A percentile compares a stretch with the other conserved stretches of the same genome.
These are phyloP conservation scores for Terana coerulea DNA, from an alignment of 768 basidiomycete genomes.

Conservation along the genomic window DNA sequence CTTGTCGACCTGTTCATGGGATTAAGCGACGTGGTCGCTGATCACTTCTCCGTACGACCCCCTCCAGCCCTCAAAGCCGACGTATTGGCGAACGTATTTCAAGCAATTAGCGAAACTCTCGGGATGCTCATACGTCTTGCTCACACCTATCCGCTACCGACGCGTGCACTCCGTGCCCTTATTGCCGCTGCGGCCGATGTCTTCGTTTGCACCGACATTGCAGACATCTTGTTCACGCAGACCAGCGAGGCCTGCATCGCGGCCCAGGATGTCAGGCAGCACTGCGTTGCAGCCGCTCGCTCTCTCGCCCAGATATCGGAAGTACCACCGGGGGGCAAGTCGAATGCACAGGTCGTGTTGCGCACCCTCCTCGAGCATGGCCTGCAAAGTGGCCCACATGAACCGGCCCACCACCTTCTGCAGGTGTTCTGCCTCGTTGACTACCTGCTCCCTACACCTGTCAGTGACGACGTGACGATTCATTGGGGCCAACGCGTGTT, in stretches of 20 bases:
- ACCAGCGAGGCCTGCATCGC: constrained; percentile 36
- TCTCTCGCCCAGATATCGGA: constrained; percentile 34
- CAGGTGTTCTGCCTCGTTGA: constrained; percentile 58
- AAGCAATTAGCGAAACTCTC: constrained; percentile 50
- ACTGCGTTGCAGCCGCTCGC: constrained; percentile 49
- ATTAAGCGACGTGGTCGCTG: constrained; percentile 49
- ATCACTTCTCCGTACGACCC: constrained; percentile 43
- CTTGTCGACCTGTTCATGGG: constrained; percentile 49
- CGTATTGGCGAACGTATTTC: constrained; percentile 52
- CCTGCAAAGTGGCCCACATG: constrained; percentile 34
- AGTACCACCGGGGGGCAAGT: constrained; percentile 32
- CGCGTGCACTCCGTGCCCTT: constrained; percentile 44
- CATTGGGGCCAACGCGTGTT: constrained; percentile 53
- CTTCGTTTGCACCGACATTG: constrained; percentile 50
- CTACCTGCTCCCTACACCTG: constrained; percentile 44
- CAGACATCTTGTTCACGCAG: constrained; percentile 38
- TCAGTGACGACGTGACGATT: constrained; percentile 29
- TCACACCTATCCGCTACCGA: constrained; percentile 45
- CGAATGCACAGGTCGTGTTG: constrained; percentile 49
- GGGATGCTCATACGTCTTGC: constrained; percentile 45
- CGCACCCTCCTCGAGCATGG: constrained; percentile 53
- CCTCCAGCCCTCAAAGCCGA: constrained; percentile 33
- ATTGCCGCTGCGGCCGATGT: constrained; percentile 46
- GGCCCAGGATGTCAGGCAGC: constrained; percentile 42
- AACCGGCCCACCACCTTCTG: constrained; percentile 54